Conservation (phyloP, 495 filamentous ascomycete species). For the Rhizodiscina lignyota region DNA sequence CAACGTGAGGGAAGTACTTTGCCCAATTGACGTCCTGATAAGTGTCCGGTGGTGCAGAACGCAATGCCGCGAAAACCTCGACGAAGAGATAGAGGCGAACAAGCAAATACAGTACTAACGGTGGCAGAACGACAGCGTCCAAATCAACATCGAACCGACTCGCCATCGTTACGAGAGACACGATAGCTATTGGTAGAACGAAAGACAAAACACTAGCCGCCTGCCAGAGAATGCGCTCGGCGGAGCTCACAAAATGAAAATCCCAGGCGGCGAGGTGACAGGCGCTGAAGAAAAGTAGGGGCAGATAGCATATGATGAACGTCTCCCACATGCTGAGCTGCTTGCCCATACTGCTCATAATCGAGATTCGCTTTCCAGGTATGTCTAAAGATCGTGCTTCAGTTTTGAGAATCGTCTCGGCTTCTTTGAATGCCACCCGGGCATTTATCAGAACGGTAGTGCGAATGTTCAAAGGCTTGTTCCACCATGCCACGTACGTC, state of each 20-base stretch:
- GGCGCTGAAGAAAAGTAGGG: background rate
- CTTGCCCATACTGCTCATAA: no score
- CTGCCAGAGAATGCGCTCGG: background rate
- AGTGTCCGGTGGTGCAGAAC: background rate
- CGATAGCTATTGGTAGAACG: background rate
- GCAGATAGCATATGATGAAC: no score
- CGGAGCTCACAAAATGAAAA: background rate
- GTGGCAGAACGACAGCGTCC: background rate
- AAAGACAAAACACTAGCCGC: background rate
- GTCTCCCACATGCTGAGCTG: no score
- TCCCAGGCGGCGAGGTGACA: background rate
- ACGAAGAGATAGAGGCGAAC: background rate
- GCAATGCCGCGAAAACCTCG: background rate
- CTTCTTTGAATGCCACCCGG: no score
- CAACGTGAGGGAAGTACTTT: constrained; percentile 1
- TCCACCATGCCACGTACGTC: constrained; percentile 25
- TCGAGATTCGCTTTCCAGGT: no score
- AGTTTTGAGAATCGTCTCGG: no score
- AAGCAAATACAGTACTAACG: background rate
- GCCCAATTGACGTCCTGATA: background rate
- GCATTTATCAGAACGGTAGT: no score
- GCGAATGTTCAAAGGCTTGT: constrained; percentile 22
- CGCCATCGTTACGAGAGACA: background rate
- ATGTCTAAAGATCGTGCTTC: no score
- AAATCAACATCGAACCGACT: no score